Evolutionary conservation across 2,329 filamentous ascomycete genomes (phyloP).

Genomic region (Ilyonectria sp.): DNA sequence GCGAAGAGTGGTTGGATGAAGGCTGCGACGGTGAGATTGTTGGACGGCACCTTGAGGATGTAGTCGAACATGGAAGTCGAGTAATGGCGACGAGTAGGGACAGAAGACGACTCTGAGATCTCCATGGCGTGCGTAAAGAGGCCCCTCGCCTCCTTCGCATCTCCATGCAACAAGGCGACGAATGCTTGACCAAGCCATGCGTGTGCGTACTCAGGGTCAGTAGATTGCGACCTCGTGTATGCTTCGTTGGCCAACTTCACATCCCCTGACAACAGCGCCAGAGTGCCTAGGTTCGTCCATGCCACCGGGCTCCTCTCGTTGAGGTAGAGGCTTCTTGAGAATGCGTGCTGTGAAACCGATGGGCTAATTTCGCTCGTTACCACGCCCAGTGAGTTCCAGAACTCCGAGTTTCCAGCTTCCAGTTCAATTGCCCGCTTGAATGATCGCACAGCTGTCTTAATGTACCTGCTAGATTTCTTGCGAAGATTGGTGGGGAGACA

Average conservation of each 20-base stretch:
- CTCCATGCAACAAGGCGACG: conserved; percentile 83
- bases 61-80: conserved; percentile 87
- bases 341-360: conserved; percentile 91
- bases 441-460: conserved; percentile 86
- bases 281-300: conserved; percentile 92
- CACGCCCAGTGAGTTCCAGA: conserved; percentile 97
- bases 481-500: conserved; percentile 69
- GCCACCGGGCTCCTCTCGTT: conserved; percentile 88
- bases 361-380: conserved; percentile 90
- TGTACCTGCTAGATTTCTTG: conserved; percentile 76
- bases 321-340: conserved; percentile 91
- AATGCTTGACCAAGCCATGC: conserved; percentile 96
- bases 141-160: conserved; percentile 82
- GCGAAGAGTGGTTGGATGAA: conserved; percentile 92
- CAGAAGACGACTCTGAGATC: conserved; percentile 84
- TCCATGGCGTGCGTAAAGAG: conserved; percentile 96
- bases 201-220: conserved; percentile 92
- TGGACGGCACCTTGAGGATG: conserved; percentile 71
- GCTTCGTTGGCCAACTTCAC: conserved; percentile 88
- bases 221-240: conserved; percentile 92
- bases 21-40: conserved; percentile 65
- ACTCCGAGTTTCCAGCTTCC: conserved; percentile 93
- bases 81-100: conserved; percentile 84
- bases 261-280: conserved; percentile 90
- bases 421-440: conserved; percentile 98